Percentiles rank a stretch among this genome's conserved stretches.
phyloP scores from a whole-genome alignment of 148 eudicot genomes.

The Silene uniflora region DNA sequence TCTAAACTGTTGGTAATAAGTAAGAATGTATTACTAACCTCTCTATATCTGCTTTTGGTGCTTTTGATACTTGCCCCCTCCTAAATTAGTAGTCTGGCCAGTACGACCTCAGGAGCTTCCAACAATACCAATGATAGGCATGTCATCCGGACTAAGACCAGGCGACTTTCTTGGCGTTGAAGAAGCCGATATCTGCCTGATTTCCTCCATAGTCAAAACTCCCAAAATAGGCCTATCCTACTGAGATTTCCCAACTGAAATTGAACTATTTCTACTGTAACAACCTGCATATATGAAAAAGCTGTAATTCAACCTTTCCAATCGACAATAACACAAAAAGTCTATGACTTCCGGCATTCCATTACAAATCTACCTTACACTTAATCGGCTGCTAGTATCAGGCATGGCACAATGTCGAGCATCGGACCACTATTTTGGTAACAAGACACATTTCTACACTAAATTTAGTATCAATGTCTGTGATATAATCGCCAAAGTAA shows the following conservation, averaged over 20 bases:
- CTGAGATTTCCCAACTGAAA: constrained; percentile 40
- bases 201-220: constrained; percentile 48
- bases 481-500: no score
- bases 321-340: no score
- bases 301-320: background rate
- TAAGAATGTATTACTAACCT: no score
- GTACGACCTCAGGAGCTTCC: constrained; percentile 71
- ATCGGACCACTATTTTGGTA: background rate
- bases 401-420: background rate
- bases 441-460: no score
- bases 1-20: no score
- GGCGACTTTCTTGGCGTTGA: constrained; percentile 39
- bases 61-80: constrained; percentile 27
- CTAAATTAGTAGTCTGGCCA: constrained; percentile 25
- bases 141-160: constrained; percentile 40
- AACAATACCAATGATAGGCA: constrained; percentile 50
- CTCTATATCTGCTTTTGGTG: no score
- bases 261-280: constrained; percentile 28
- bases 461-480: no score
- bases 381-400: background rate
- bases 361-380: background rate
- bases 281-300: constrained; percentile 20
- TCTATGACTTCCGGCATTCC: background rate
- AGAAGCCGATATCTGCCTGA: constrained; percentile 35
- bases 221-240: constrained; percentile 52